A percentile compares a stretch with the other conserved stretches of the same genome.
phyloP scores from a whole-genome alignment of 768 basidiomycete species.

The Pleurotus platypus region DNA sequence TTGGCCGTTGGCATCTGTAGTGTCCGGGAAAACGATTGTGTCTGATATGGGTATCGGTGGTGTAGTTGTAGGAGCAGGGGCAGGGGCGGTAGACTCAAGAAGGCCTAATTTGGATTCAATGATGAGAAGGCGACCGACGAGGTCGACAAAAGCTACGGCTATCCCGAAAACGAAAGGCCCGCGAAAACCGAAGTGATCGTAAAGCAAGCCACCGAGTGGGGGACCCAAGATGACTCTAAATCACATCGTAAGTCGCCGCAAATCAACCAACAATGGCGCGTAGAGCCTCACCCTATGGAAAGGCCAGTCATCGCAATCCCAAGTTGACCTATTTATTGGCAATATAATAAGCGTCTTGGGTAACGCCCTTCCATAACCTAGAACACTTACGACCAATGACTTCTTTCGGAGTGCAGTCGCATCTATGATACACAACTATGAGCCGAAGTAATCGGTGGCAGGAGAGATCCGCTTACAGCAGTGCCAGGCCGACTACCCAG shows the following conservation, averaged over 20 bases:
- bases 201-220: conserved; percentile 55
- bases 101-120: conserved; percentile 41
- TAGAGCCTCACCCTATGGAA: conserved; percentile 41
- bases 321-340: conserved; percentile 43
- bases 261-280: no score
- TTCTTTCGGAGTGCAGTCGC: conserved; percentile 49
- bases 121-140: conserved; percentile 48
- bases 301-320: conserved; percentile 59
- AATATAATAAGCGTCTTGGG: neutral
- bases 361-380: neutral
- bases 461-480: conserved; percentile 36
- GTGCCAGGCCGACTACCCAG: conserved; percentile 60
- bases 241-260: neutral
- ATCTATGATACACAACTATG: conserved; percentile 28
- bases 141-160: conserved; percentile 41
- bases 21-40: neutral
- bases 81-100: conserved; percentile 28
- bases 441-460: neutral
- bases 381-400: conserved; percentile 43
- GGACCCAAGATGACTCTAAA: conserved; percentile 50
- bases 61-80: neutral
- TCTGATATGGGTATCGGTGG: neutral
- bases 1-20: neutral
- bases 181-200: conserved; percentile 51
- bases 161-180: conserved; percentile 59